Base-by-base conservation (phyloP, 2,329 filamentous ascomycete species). In the Penicillium sp. region DNA sequence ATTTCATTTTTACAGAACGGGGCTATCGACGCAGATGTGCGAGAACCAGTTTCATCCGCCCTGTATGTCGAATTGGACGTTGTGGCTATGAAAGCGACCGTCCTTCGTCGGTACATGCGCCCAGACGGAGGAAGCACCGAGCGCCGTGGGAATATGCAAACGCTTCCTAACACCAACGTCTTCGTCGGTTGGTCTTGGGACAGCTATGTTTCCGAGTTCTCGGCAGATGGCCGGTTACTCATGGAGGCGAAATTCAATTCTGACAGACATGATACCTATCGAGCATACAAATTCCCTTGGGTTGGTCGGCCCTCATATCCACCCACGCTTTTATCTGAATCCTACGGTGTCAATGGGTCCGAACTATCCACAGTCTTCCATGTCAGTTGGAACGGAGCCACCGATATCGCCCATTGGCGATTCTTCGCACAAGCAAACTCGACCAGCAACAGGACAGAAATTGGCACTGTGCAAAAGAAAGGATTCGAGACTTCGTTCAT, bases 371-470 rank as follows among this genome's bases (percentile, higher is more conserved):
- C 65, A 8, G 58, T 65, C 42, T 64, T 70, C 49, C 63, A 71
- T 33, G 68, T 70, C 15, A 70, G 68, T 48, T 80, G 77, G 78
- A 80, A 80, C 55, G 77, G 77, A 12, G 77, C 76, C 0, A 80
- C 78, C 1, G 77, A 79, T 45, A 69, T 79, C n/a, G 54, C 54
- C 18, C 66, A 62, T 5, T 80, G 70, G 70, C 64, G 62, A 5
- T 65, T 73, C 52, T 70, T 65, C 52, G 65, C 65, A 1, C 60
- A 51, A 15, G 44, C 51, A 10, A 24, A 13, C 23, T 7, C 13
- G 21, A 39, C 15, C 39, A 16, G 24, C n/a, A 15, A n/a, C 7
- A 45, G 45, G 43, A 42, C 10, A 28, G 53, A 53, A 47, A 54
- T 51, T 41, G 56, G 51, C 4, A 38, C 12, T n/a, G 29, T 52